Evolutionary conservation across 805 yeast genomes (phyloP).

Genomic region (Candida ulmi): DNA sequence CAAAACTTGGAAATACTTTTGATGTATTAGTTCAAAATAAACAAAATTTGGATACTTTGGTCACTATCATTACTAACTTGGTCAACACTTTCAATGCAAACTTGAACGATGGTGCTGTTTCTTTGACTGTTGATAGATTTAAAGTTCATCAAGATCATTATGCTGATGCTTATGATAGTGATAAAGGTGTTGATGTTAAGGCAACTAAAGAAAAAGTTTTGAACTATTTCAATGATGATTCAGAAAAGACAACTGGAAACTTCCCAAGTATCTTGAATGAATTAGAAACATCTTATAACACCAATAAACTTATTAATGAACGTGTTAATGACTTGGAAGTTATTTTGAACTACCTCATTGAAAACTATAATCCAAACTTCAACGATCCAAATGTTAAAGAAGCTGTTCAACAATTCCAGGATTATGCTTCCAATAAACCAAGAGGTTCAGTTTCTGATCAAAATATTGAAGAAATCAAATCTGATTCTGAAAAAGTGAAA

Average conservation of each 20-base stretch:
- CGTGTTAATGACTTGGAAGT: constrained; percentile 33
- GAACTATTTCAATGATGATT: background rate
- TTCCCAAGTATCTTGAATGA: constrained; percentile 5
- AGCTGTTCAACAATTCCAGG: constrained; percentile 48
- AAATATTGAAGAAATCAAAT: background rate
- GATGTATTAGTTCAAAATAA: constrained; percentile 17
- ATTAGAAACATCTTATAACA: constrained; percentile 6
- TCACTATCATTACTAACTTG: constrained; percentile 42
- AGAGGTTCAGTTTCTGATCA: background rate
- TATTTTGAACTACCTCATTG: constrained; percentile 38
- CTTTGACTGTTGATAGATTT: constrained; percentile 53
- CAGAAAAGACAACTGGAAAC: background rate
- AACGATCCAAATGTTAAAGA: constrained; percentile 68
- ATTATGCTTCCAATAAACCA: constrained; percentile 27
- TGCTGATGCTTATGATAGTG: constrained; percentile 3
- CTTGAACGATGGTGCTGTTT: constrained; percentile 84
- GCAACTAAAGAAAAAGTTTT: background rate
- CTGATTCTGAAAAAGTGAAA: background rate
- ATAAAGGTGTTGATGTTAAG: background rate
- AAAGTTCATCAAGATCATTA: constrained; percentile 7
- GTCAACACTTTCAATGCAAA: constrained; percentile 67
- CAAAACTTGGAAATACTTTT: constrained; percentile 12
- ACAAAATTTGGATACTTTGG: constrained; percentile 15
- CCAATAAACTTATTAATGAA: constrained; percentile 10
- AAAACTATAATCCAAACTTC: constrained; percentile 68